Evolutionary conservation across 2,329 filamentous ascomycete species (phyloP).

Genomic region (Sclerotinia borealis): DNA sequence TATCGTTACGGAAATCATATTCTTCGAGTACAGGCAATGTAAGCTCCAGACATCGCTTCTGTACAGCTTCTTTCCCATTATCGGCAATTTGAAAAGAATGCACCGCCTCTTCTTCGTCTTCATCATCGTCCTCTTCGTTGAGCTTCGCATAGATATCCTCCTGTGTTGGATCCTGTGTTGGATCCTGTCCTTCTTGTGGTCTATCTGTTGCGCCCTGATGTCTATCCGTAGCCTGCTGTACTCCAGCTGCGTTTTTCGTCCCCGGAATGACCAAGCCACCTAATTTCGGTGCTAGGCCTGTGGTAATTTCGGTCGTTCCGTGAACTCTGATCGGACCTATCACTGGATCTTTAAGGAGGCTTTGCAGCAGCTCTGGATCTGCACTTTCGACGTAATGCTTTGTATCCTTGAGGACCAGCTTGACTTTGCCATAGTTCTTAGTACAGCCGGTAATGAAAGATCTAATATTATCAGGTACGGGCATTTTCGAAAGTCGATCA

Average conservation of each 20-base stretch:
- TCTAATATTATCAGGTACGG: conserved; percentile 73
- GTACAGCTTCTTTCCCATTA: conserved; percentile 75
- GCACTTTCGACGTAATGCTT: conserved; percentile 91
- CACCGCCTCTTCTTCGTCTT: conserved; percentile 80
- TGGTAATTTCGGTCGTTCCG: conserved; percentile 62
- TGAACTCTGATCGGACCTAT: conserved; percentile 78
- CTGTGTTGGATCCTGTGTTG: conserved; percentile 54
- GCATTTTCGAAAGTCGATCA: conserved; percentile 83
- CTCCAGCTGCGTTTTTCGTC: conserved; percentile 85
- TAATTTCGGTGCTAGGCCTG: conserved; percentile 78
- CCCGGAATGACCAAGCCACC: conserved; percentile 86
- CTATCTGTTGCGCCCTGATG: conserved; percentile 34
- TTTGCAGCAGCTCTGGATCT: conserved; percentile 80
- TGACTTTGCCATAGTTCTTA: conserved; percentile 89
- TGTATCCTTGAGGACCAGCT: conserved; percentile 89
- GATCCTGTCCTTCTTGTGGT: conserved; percentile 43
- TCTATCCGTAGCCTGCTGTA: conserved; percentile 61
- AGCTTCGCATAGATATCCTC: conserved; percentile 65
- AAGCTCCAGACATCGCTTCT: conserved; percentile 82
- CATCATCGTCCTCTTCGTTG: conserved; percentile 73
- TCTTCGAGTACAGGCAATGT: conserved; percentile 87
- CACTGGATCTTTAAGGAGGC: conserved; percentile 74
- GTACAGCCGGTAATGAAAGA: conserved; percentile 72
- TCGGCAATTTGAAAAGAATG: conserved; percentile 90
- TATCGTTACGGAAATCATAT: conserved; percentile 93